Percentiles rank a stretch among this genome's conserved stretches.
These are phyloP conservation scores for Hemileccinum rubropunctum DNA, from an alignment of 768 basidiomycete species.

Conservation along the genomic window DNA sequence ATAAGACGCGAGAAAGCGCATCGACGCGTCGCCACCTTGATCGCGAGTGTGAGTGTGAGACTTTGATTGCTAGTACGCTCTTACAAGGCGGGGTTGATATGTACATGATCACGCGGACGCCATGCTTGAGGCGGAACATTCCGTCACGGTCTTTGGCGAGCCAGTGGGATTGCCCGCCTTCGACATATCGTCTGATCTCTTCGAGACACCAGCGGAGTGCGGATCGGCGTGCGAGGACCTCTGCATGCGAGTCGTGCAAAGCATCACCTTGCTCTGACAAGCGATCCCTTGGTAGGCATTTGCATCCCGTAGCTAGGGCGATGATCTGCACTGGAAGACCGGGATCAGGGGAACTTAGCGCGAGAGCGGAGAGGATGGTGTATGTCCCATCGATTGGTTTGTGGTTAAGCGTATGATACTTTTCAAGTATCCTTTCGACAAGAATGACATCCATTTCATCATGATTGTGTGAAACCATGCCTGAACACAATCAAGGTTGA, in stretches of 20 bases:
- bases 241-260: conserved; percentile 89
- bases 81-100: conserved; percentile 67
- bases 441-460: conserved; percentile 24
- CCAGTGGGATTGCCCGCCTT: conserved; percentile 46
- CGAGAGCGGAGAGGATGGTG: conserved; percentile 59
- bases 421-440: conserved; percentile 38
- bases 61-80: conserved; percentile 37
- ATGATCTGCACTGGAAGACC: conserved; percentile 46
- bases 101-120: conserved; percentile 63
- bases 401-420: conserved; percentile 47
- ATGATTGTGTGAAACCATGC: background rate
- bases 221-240: conserved; percentile 83
- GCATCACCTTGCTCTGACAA: conserved; percentile 71
- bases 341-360: conserved; percentile 41
- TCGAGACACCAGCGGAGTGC: conserved; percentile 77
- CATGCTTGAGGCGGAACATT: conserved; percentile 44
- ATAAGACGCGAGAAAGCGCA: conserved; percentile 65
- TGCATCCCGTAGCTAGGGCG: conserved; percentile 79
- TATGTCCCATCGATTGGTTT: conserved; percentile 54
- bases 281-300: conserved; percentile 68
- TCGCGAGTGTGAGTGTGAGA: conserved; percentile 19
- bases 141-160: conserved; percentile 37
- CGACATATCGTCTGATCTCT: conserved; percentile 45
- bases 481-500: too few species aligned
- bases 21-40: conserved; percentile 89